Conservation (phyloP, 2,329 filamentous ascomycete genomes). For the Chaetomium olivaceum region DNA sequence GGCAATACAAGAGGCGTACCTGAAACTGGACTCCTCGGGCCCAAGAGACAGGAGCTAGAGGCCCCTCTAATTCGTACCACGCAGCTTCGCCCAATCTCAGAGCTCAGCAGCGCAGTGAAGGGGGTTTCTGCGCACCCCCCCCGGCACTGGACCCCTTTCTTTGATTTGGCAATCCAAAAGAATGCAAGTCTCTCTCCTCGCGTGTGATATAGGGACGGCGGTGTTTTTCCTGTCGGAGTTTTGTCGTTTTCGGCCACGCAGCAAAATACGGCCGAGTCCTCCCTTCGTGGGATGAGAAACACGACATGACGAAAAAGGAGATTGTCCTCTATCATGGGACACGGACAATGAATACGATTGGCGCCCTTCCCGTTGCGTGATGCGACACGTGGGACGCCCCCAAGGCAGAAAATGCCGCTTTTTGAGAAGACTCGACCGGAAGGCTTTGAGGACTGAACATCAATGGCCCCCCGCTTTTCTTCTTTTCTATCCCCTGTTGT, state of each 20-base stretch:
- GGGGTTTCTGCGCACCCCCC: neutral
- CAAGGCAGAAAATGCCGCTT: neutral
- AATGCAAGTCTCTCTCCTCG: neutral
- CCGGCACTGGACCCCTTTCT: neutral
- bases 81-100: neutral
- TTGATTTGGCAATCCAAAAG: neutral
- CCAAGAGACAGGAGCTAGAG: slow-evolving; percentile 21
- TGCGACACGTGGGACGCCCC: neutral
- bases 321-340: neutral
- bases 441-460: neutral
- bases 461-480: neutral
- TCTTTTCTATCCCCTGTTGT: slow-evolving; percentile 3
- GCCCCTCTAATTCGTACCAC: neutral
- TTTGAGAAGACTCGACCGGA: neutral
- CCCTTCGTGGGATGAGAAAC: neutral
- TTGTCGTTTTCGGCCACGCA: neutral
- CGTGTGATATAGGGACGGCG: neutral
- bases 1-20: slow-evolving; percentile 61
- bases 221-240: neutral
- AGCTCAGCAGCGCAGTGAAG: no score
- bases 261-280: neutral
- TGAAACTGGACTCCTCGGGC: slow-evolving; percentile 46
- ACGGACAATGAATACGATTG: neutral
- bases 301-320: neutral
- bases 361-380: neutral